phyloP scores from a whole-genome alignment of 129 eudicot species.

The Logfia minima region DNA sequence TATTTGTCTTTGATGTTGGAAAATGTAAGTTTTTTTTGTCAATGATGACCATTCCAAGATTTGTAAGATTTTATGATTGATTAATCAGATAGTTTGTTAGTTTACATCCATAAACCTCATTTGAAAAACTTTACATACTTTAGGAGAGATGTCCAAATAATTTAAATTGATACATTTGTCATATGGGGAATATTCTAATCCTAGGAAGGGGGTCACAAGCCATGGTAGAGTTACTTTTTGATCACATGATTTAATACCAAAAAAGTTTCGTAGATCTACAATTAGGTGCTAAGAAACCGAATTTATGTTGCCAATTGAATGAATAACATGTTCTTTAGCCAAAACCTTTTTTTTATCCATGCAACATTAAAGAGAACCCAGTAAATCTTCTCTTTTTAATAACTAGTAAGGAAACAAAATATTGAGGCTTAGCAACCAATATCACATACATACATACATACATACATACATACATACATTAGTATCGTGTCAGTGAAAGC shows the following conservation, averaged over 20 bases:
- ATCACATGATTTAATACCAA: slow-evolving; percentile 25
- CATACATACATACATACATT: background rate
- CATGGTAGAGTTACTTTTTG: slow-evolving; percentile 26
- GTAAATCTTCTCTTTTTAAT: background rate
- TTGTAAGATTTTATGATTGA: no score
- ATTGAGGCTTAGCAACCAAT: background rate
- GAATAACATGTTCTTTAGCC: background rate
- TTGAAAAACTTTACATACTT: background rate
- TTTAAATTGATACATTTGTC: slow-evolving; percentile 21
- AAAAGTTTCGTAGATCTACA: slow-evolving; percentile 21
- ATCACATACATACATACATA: background rate
- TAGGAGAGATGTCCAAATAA: slow-evolving; percentile 4
- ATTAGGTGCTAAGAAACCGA: slow-evolving; percentile 19
- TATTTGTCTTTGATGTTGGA: background rate
- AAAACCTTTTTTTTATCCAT: background rate
- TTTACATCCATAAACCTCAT: background rate
- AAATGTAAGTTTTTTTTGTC: background rate
- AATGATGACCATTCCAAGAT: no score
- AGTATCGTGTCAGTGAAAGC: no score
- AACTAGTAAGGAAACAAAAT: background rate
- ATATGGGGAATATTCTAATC: slow-evolving; percentile 22
- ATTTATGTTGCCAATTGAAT: slow-evolving; percentile 23
- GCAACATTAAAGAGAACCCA: background rate
- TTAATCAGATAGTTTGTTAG: no score
- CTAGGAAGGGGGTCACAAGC: slow-evolving; percentile 27